Base-by-base conservation (phyloP, 192 early-diverging fungal genomes). In the Thoreauomyces humboldtii region DNA sequence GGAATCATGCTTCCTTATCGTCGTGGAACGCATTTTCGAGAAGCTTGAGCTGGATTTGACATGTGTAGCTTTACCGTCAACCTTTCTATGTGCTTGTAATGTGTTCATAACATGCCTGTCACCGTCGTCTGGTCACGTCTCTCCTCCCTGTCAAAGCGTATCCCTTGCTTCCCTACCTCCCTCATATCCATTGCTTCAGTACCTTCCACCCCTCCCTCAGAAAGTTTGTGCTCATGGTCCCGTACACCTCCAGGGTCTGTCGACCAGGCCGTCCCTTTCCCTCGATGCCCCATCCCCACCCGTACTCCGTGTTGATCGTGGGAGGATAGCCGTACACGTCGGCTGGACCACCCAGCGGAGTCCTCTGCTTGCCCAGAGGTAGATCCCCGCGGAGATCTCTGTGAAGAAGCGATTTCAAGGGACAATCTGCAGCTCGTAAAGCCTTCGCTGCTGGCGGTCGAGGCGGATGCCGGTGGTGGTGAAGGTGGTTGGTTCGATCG, bases 161-260 rank as follows among this genome's bases (percentile, higher is more conserved):
- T n/a, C n/a, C n/a, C n/a, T n/a, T n/a, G n/a, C n/a, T n/a, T n/a
- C n/a, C n/a, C n/a, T n/a, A n/a, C n/a, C n/a, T n/a, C n/a, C n/a
- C n/a, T n/a, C n/a, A n/a, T n/a, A n/a, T n/a, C n/a, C n/a, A n/a
- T n/a, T n/a, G n/a, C n/a, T n/a, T n/a, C n/a, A n/a, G n/a, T n/a
- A n/a, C n/a, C n/a, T n/a, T n/a, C n/a, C n/a, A n/a, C n/a, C n/a
- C 65, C 56, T 68, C 65, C 37, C 56, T 63, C 22, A 48, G 53
- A 38, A 59, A 67, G 36, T 75, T 54, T 7, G 73, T 69, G 31
- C 59, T 63, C 28, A 65, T 75, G 51, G 31, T 59, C 9, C 73
- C 73, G 59, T 62, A 70, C 1, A 67, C 36, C 61, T 67, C 69
- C 0, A 71, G 31, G 4, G 47, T 66, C 24, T 46, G 45, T n/a